phyloP scores from a whole-genome alignment of 202 grass and related monocot species.

The Zoysia matrella region DNA sequence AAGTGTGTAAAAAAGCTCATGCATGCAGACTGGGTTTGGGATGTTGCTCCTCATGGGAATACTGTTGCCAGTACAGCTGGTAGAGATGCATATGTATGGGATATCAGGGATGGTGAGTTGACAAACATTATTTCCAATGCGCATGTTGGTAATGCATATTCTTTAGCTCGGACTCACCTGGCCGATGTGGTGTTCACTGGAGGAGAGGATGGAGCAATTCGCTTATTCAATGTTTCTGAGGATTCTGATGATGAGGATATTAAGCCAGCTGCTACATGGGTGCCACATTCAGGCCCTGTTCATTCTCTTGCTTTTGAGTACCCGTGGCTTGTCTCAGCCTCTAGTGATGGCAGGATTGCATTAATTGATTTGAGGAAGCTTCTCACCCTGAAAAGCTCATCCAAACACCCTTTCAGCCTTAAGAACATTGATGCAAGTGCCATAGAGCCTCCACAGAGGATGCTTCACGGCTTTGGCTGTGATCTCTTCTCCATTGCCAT shows the following conservation, averaged over 20 bases:
- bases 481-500: slow-evolving; percentile 75
- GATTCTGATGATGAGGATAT: slow-evolving; percentile 62
- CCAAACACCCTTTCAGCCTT: slow-evolving; percentile 43
- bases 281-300: slow-evolving; percentile 78
- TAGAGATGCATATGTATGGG: slow-evolving; percentile 83
- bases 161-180: slow-evolving; percentile 66
- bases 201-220: slow-evolving; percentile 88
- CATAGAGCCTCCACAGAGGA: slow-evolving; percentile 78
- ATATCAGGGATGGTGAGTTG: slow-evolving; percentile 55
- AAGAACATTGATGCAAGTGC: slow-evolving; percentile 49
- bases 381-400: slow-evolving; percentile 42
- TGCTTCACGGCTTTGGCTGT: slow-evolving; percentile 87
- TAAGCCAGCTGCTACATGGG: slow-evolving; percentile 76
- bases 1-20: slow-evolving; percentile 82
- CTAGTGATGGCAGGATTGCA: slow-evolving; percentile 79
- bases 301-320: slow-evolving; percentile 91
- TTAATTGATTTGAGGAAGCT: slow-evolving; percentile 88
- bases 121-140: slow-evolving; percentile 66
- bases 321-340: slow-evolving; percentile 88
- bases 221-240: slow-evolving; percentile 54
- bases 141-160: slow-evolving; percentile 75
- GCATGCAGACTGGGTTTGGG: slow-evolving; percentile 90
- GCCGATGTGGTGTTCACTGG: slow-evolving; percentile 78
- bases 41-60: slow-evolving; percentile 63
- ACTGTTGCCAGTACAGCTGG: slow-evolving; percentile 84